phyloP scores from a whole-genome alignment of 441 rosid species.

The Populus hybrid region DNA sequence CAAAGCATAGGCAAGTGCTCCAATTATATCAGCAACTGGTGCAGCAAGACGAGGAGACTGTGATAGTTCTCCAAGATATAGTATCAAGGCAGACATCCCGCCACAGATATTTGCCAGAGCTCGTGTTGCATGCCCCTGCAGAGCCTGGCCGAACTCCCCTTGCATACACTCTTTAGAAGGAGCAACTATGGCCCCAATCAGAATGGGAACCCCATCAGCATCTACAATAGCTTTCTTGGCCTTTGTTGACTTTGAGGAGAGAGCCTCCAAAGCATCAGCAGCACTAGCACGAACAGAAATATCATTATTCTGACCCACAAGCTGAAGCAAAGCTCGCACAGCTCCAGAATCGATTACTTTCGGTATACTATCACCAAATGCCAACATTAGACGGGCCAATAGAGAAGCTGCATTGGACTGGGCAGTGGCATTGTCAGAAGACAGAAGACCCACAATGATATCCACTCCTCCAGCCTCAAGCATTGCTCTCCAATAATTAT shows the following conservation, averaged over 20 bases:
- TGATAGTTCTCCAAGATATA: constrained; percentile 65
- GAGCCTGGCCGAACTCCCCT: constrained; percentile 55
- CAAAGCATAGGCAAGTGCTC: constrained; percentile 83
- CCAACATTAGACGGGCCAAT: constrained; percentile 70
- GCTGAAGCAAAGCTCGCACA: constrained; percentile 61
- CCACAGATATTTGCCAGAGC: constrained; percentile 80
- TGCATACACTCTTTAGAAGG: constrained; percentile 82
- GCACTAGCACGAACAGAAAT: constrained; percentile 69
- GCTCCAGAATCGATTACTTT: constrained; percentile 77
- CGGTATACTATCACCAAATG: constrained; percentile 59
- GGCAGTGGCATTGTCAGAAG: constrained; percentile 70
- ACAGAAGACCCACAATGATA: constrained; percentile 68
- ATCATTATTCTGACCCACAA: constrained; percentile 55
- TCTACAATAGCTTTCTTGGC: constrained; percentile 65
- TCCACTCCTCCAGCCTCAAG: constrained; percentile 75
- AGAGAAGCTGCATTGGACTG: constrained; percentile 92
- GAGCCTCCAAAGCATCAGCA: constrained; percentile 81
- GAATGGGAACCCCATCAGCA: constrained; percentile 59
- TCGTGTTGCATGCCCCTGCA: constrained; percentile 68
- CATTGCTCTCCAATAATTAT: constrained; percentile 68
- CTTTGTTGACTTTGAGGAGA: constrained; percentile 58
- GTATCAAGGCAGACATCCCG: constrained; percentile 69
- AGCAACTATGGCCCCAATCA: constrained; percentile 79
- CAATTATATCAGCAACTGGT: constrained; percentile 78
- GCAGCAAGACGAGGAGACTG: constrained; percentile 71